A percentile compares a stretch with the other conserved stretches of the same genome.
phyloP scores from a whole-genome alignment of 768 basidiomycete species.

The Mrakia gelida region DNA sequence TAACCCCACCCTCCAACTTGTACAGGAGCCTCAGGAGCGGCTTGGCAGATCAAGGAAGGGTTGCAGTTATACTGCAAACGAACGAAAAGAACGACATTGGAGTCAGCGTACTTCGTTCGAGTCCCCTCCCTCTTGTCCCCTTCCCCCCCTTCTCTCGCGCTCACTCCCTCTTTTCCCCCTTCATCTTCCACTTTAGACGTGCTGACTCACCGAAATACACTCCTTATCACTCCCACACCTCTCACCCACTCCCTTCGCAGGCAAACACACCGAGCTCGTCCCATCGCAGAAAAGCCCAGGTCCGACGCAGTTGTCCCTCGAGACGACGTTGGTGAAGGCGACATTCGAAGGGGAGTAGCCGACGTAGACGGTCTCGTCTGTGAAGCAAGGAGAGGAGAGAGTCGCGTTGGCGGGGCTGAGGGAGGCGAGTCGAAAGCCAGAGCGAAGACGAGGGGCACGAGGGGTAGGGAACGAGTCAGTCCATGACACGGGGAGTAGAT shows the following conservation, averaged over 20 bases:
- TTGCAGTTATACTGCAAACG: conserved; percentile 7
- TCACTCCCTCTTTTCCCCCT: background rate
- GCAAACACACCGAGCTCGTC: background rate
- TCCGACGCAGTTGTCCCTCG: conserved; percentile 3
- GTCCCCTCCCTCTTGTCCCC: no score
- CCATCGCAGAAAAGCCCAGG: background rate
- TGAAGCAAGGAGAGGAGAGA: background rate
- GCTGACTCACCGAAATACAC: conserved; percentile 4
- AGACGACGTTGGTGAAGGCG: conserved; percentile 11
- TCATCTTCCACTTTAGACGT: background rate
- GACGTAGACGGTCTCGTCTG: conserved; percentile 7
- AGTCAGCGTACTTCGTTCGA: background rate
- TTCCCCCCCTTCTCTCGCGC: no score
- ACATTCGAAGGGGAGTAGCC: background rate
- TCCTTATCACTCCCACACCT: conserved; percentile 1
- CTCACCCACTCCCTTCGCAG: conserved; percentile 1
- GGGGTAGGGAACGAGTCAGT: background rate
- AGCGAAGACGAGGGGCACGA: background rate
- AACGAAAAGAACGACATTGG: background rate
- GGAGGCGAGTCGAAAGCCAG: background rate
- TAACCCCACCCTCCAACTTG: background rate
- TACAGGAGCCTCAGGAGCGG: background rate
- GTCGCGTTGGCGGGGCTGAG: conserved; percentile 3
- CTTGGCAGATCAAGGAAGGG: background rate
- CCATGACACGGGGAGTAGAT: background rate